A percentile compares a stretch with the other conserved stretches of the same genome.
phyloP scores from a whole-genome alignment of 805 yeast species.

The Metschnikowia kunwiensis region DNA sequence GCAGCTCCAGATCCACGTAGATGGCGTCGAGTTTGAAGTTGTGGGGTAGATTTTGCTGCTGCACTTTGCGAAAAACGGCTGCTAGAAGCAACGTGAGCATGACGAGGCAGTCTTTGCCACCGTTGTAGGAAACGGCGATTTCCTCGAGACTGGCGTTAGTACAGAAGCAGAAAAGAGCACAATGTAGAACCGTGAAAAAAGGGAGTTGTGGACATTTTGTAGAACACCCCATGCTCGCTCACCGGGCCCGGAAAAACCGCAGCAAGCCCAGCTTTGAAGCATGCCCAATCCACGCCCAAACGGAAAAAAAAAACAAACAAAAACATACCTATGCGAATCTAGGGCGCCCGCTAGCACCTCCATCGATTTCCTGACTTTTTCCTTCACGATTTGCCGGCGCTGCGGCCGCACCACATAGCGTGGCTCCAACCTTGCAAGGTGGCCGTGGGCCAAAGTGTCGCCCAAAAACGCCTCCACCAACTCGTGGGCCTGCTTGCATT shows the following conservation, averaged over 20 bases:
- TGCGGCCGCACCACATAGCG: constrained; percentile 23
- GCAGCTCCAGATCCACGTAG: constrained; percentile 69
- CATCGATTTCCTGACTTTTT: constrained; percentile 28
- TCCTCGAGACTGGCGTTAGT: constrained; percentile 35
- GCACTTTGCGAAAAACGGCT: constrained; percentile 33
- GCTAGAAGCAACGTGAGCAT: constrained; percentile 75
- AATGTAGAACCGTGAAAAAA: too few relatives aligned
- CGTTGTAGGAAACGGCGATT: constrained; percentile 83
- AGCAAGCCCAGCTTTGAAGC: too few relatives aligned
- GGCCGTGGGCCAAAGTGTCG: constrained; percentile 29
- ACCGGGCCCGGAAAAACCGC: too few relatives aligned
- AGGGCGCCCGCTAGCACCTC: constrained; percentile 28
- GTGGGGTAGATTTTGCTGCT: constrained; percentile 19
- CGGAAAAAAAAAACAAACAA: too few relatives aligned
- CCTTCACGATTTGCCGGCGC: constrained; percentile 25
- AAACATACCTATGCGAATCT: constrained; percentile 34
- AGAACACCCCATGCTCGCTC: too few relatives aligned
- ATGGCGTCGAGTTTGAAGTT: constrained; percentile 53
- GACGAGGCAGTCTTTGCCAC: constrained; percentile 95
- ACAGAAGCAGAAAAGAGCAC: too few relatives aligned
- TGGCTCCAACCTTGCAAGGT: constrained; percentile 17
- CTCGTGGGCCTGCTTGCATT: constrained; percentile 33
- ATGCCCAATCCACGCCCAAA: too few relatives aligned
- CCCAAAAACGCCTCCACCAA: constrained; percentile 30
- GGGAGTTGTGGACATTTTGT: too few relatives aligned